Evolutionary conservation across 202 grass and related monocot species (phyloP), one percentile per base, ranked within the genome.

Genomic region (Panicum virgatum): DNA sequence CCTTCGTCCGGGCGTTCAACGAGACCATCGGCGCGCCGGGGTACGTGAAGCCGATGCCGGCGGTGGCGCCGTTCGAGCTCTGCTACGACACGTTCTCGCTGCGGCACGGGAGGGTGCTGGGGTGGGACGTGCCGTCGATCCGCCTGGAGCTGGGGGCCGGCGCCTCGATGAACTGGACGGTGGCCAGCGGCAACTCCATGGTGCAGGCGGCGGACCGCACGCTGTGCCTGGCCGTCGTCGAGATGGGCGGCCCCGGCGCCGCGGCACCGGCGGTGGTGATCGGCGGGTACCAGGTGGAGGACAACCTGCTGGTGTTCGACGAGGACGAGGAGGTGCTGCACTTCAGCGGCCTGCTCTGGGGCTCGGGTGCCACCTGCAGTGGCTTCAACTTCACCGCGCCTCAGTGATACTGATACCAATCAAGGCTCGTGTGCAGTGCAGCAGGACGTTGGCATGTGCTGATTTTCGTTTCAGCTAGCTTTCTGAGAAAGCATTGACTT

Each of bases 21-120:
- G 32, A 0, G 2, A 59, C 78, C 52, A 70, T 87, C 18, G 79
- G 14, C 15, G 6, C 0, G 45, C 44, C 47, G 2, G 70, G 70
- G 48, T 52, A 52, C 61, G 76, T 50, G 57, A 65, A 25, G 46
- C 2, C 26, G 30, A 27, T 39, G 51, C 50, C 89, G 14, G 50
- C 16, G 20, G 83, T 76, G 82, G 30, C 73, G 50, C 89, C 85
- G n/a, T 88, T 85, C 77, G 40, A 85, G 34, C 64, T 91, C 37
- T 91, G 85, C 66, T 84, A 82, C 36, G 66, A 86, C 47, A 69
- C 62, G 11, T 62, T 1, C 1, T 37, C 43, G 61, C n/a, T 90
- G 45, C 78, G 78, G 72, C 85, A 46, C 19, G 78, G 47, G n/a
- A 90, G 26, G 67, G 42, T 79, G 78, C 38, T 82, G 30, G 88